Percentiles rank a stretch among this genome's conserved stretches.
Conservation (phyloP, 495 filamentous ascomycete genomes). For the Tuber brumale region DNA sequence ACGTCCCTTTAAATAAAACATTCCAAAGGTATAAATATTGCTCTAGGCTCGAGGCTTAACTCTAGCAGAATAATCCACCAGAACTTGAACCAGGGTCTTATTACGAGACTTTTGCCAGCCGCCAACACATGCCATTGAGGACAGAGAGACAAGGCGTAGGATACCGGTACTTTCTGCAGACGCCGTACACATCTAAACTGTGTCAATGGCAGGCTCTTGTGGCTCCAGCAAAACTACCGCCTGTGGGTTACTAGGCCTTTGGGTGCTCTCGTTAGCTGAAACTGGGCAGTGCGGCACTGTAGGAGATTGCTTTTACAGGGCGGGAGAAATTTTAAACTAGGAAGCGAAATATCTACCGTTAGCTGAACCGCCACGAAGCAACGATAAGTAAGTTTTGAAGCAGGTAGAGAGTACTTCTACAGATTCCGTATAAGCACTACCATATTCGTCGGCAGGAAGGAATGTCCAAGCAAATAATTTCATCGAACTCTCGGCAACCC, state of each 20-base stretch:
- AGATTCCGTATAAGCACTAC: neutral
- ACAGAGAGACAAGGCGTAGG: neutral
- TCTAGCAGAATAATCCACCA: neutral
- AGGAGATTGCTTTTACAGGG: slow-evolving; percentile 33
- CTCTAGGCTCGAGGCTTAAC: neutral
- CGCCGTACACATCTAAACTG: slow-evolving; percentile 14
- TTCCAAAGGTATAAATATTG: neutral
- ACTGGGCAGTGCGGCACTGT: slow-evolving; percentile 14
- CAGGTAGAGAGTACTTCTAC: slow-evolving; percentile 13
- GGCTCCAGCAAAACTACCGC: slow-evolving; percentile 28
- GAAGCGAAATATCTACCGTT: slow-evolving; percentile 30
- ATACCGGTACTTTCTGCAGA: slow-evolving; percentile 17
- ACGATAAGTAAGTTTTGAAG: slow-evolving; percentile 22
- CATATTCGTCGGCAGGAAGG: neutral
- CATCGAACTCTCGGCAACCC: neutral
- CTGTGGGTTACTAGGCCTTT: slow-evolving; percentile 16
- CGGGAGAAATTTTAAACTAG: slow-evolving; percentile 12
- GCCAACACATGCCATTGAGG: neutral
- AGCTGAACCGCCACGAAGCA: slow-evolving; percentile 33
- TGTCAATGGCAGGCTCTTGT: slow-evolving; percentile 27
- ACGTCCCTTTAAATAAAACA: neutral
- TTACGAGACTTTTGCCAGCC: neutral
- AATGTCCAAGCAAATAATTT: neutral
- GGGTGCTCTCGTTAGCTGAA: slow-evolving; percentile 16
- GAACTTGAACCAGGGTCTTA: neutral